These are phyloP conservation scores for Gossypium thurberi DNA, from an alignment of 345 rosid genomes.

Conservation along the genomic window DNA sequence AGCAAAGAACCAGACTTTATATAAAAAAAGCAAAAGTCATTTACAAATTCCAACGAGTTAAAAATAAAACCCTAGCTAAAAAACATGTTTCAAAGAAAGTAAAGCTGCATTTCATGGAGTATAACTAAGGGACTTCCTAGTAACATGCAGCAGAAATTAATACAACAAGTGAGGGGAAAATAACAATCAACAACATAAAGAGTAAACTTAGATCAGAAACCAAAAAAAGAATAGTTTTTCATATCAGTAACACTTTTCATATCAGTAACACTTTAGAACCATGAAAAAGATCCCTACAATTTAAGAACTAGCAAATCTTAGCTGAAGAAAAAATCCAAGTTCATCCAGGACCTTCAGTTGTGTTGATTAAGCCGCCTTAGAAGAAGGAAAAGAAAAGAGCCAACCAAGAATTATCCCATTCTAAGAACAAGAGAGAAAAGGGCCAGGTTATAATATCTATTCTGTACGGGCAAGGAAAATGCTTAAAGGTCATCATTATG, in stretches of 20 bases:
- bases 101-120: not conserved
- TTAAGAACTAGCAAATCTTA: not conserved
- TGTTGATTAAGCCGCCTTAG: not conserved
- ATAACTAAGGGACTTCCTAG: not conserved
- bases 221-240: not conserved
- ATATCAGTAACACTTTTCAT: not conserved
- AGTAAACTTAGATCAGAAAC: not conserved
- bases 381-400: not conserved
- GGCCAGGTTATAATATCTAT: not conserved
- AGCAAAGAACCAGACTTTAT: not conserved
- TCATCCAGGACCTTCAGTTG: not conserved
- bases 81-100: not conserved
- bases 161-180: not conserved
- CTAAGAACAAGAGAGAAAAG: not conserved
- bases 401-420: not conserved
- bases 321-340: not conserved
- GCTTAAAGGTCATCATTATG: not conserved
- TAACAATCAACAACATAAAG: not conserved
- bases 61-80: not conserved
- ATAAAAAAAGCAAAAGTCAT: not conserved
- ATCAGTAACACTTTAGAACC: not conserved
- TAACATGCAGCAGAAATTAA: not conserved
- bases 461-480: not conserved
- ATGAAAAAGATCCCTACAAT: not conserved
- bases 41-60: not conserved